Evolutionary conservation across 202 grass and related monocot genomes (phyloP).

Genomic region (Carex arenaria): DNA sequence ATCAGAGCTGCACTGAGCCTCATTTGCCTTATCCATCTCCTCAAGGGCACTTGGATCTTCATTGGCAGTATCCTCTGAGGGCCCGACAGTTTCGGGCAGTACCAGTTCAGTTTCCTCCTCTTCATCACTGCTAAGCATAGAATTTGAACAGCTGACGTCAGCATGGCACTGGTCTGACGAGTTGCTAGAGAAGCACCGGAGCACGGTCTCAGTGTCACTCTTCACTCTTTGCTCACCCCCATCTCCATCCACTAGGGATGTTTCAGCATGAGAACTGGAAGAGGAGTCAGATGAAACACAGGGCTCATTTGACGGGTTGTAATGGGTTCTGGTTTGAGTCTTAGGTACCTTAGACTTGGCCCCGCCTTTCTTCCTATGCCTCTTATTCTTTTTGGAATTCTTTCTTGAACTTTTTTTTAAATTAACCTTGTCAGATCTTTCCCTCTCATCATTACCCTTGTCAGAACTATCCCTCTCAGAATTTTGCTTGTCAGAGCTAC

Average conservation of each 20-base stretch:
- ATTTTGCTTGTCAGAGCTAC: slow-evolving; percentile 23
- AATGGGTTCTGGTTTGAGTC: not conserved
- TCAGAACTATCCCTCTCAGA: slow-evolving; percentile 7
- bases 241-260: not conserved
- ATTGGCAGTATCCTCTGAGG: not conserved
- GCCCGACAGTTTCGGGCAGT: not conserved
- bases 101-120: not conserved
- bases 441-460: slow-evolving; percentile 20
- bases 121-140: slow-evolving; percentile 6
- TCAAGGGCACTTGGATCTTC: not conserved
- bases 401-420: slow-evolving; percentile 52
- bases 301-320: not conserved
- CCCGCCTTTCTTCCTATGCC: slow-evolving; percentile 26
- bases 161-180: not conserved
- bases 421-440: slow-evolving; percentile 26
- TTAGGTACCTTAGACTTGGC: not conserved
- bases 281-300: not conserved
- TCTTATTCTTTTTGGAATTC: slow-evolving; percentile 63
- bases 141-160: slow-evolving; percentile 8
- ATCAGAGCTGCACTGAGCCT: slow-evolving; percentile 50
- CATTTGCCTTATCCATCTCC: slow-evolving; percentile 27
- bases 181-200: not conserved
- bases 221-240: not conserved
- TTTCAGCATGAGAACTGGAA: slow-evolving; percentile 14
- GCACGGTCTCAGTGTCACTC: not conserved